A percentile compares a stretch with the other conserved stretches of the same genome.
phyloP scores from a whole-genome alignment of 169 alveolate species.

The Plasmodium fragile region DNA sequence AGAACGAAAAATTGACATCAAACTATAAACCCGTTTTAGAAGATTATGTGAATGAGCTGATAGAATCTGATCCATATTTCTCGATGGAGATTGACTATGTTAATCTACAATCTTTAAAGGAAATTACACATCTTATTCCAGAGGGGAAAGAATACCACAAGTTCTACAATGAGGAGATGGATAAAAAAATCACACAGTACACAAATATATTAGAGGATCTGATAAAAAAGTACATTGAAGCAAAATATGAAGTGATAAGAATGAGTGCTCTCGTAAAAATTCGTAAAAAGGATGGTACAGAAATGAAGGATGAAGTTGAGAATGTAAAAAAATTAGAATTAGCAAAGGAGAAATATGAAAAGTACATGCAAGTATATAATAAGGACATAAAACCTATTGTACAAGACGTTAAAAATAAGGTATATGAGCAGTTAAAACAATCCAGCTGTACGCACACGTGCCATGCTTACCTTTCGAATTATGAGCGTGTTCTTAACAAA shows the following conservation, averaged over 20 bases:
- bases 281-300: background rate
- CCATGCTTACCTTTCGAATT: background rate
- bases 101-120: conserved; percentile 5
- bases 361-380: background rate
- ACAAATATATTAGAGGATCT: background rate
- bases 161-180: conserved; percentile 1
- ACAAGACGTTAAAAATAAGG: background rate
- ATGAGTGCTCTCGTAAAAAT: background rate
- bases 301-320: background rate
- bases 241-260: background rate
- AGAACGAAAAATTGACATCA: background rate
- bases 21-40: background rate
- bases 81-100: conserved; percentile 20
- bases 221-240: background rate
- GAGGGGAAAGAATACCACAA: conserved; percentile 2
- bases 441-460: background rate
- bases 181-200: background rate
- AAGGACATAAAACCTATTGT: background rate
- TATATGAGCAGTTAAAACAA: conserved; percentile 10
- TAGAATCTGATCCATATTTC: background rate
- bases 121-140: conserved; percentile 16
- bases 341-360: background rate
- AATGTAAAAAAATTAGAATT: background rate
- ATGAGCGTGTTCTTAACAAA: conserved; percentile 24
- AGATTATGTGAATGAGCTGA: background rate